Evolutionary conservation across 140 eudicot species (phyloP).

Genomic region (Flaveria floridana): DNA sequence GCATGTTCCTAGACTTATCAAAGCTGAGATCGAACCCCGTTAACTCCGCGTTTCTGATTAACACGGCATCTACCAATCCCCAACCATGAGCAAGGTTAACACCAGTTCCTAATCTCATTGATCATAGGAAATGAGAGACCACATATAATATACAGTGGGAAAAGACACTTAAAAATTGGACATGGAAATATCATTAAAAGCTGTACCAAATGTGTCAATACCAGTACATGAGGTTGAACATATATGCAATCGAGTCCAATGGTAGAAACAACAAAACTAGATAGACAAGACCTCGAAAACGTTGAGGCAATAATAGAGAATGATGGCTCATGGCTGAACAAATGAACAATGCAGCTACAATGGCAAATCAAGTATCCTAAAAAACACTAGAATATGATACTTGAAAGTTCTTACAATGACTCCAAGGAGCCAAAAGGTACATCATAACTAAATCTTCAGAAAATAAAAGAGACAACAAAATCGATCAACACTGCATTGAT

Average conservation of each 20-base stretch:
- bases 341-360: neutral
- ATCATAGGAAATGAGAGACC: neutral
- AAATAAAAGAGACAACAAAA: neutral
- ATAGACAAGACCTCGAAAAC: no score
- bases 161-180: neutral
- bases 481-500: neutral
- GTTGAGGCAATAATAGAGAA: neutral
- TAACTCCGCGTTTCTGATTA: no score
- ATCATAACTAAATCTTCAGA: neutral
- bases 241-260: no score
- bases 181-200: no score
- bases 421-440: neutral
- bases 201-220: no score
- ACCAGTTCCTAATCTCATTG: neutral
- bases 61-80: neutral
- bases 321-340: neutral
- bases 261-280: no score
- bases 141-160: neutral
- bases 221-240: no score
- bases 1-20: no score
- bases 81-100: neutral
- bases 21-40: no score
- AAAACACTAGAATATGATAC: neutral
- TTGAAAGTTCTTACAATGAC: neutral
- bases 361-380: neutral